Evolutionary conservation across 2,329 filamentous ascomycete species (phyloP), one percentile per base, ranked within the genome.

Genomic region (Alternaria longipes): DNA sequence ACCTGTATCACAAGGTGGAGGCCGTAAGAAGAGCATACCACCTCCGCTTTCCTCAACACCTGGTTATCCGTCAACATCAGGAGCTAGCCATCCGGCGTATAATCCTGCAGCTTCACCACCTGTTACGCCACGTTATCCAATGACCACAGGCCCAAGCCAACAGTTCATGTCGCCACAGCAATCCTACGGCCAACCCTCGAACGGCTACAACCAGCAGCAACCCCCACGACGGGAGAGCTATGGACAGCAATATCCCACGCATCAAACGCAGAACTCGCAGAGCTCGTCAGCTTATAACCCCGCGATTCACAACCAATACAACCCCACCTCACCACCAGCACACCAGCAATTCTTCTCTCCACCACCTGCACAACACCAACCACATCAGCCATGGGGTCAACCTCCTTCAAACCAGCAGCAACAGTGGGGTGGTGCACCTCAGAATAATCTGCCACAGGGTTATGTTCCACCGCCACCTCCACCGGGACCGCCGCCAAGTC

Each of bases 381-480:
- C 66, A 36, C 88, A 87, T 1, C 88, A 88, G 2, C 88, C 87
- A n/a, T 80, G 79, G 68, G 82, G 79, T 49, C 78, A 80, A 54
- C 81, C 79, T 46, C 81, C 67, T 38, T 74, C 75, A 38, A 50
- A 50, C 32, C 88, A 88, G 2, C 75, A 76, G 41, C 88, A 88
- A 3, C 87, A 88, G 7, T 69, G 67, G 64, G 60, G 65, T 50
- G 86, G 86, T 1, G 87, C 87, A 0, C 88, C 87, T 18, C 78
- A 80, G 55, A 74, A 74, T n/a, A 72, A 69, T 63, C 78, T 89
- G 55, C 87, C 87, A 12, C 84, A 87, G 53, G 88, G 88, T 5
- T 91, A 90, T 73, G 84, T 90, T 26, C 88, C 88, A 0, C 89
- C 89, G 18, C 89, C 89, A 4, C 89, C 89, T 11, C 89, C 89